Conservation (phyloP, 192 early-diverging fungal species). For the Backusella australiensis region DNA sequence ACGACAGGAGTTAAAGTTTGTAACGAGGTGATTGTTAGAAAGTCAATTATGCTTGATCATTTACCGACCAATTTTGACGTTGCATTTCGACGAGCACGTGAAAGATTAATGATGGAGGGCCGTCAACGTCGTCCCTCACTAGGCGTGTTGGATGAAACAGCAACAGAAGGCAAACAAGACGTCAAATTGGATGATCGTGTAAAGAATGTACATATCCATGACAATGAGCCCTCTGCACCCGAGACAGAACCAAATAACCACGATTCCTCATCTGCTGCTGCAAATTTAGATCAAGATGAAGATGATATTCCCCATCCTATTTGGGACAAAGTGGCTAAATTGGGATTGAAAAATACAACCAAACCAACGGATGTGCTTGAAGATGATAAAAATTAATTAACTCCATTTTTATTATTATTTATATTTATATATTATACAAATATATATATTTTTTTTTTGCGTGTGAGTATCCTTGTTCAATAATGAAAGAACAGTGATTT, state of each 20-base stretch:
- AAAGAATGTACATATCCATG: background rate
- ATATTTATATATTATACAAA: no score
- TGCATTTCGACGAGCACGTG: conserved; percentile 27
- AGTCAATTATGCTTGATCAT: conserved; percentile 36
- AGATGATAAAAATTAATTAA: background rate
- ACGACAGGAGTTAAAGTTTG: conserved; percentile 24
- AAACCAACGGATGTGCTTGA: background rate
- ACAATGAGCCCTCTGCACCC: background rate
- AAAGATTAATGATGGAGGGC: conserved; percentile 26
- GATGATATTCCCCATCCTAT: background rate
- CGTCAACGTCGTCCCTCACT: background rate
- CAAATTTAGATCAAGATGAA: background rate
- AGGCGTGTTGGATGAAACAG: background rate
- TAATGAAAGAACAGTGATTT: background rate
- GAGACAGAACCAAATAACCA: background rate
- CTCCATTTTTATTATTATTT: background rate
- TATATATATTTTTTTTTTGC: conserved; percentile 1
- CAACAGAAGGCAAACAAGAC: background rate
- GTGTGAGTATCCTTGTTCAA: background rate
- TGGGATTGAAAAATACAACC: conserved; percentile 6
- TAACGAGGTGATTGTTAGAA: conserved; percentile 31
- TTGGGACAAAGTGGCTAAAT: background rate
- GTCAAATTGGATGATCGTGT: background rate
- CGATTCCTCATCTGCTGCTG: background rate
- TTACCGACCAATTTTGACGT: conserved; percentile 38